Evolutionary conservation across 2,329 filamentous ascomycete species (phyloP).

Genomic region (Aspergillus sp.): DNA sequence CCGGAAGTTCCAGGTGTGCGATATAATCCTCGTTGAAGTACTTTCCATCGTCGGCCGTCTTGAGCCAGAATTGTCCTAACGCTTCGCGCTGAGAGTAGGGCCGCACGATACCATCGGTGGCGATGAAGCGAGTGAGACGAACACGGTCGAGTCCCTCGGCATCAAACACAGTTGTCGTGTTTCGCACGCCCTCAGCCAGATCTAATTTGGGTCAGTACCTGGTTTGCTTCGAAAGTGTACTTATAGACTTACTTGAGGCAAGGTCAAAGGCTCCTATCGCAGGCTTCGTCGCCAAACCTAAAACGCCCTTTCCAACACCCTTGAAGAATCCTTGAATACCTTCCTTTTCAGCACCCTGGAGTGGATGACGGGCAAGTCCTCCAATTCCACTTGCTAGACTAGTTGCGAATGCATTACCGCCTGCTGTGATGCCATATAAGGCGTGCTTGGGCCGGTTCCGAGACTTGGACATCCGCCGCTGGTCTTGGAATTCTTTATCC

Average conservation of each 20-base stretch:
- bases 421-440: conserved; percentile 90
- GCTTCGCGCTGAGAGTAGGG: conserved; percentile 95
- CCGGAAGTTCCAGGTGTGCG: conserved; percentile 87
- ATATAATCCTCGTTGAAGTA: conserved; percentile 99
- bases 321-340: conserved; percentile 95
- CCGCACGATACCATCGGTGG: conserved; percentile 86
- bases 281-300: conserved; percentile 94
- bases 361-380: conserved; percentile 85
- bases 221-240: not conserved
- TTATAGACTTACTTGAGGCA: conserved; percentile 66
- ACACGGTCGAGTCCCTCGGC: conserved; percentile 91
- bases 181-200: conserved; percentile 94
- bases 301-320: conserved; percentile 90
- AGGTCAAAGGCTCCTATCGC: conserved; percentile 96
- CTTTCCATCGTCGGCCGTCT: conserved; percentile 94
- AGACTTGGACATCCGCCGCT: conserved; percentile 86
- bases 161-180: conserved; percentile 98
- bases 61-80: conserved; percentile 96
- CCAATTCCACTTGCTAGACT: conserved; percentile 93
- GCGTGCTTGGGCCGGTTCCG: conserved; percentile 96
- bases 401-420: conserved; percentile 90
- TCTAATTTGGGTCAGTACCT: conserved; percentile 44
- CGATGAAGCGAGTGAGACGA: conserved; percentile 88
- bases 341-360: conserved; percentile 95
- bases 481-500: conserved; percentile 98